Conservation (phyloP, 148 eudicot genomes). For the Tetragonia tetragonoides region DNA sequence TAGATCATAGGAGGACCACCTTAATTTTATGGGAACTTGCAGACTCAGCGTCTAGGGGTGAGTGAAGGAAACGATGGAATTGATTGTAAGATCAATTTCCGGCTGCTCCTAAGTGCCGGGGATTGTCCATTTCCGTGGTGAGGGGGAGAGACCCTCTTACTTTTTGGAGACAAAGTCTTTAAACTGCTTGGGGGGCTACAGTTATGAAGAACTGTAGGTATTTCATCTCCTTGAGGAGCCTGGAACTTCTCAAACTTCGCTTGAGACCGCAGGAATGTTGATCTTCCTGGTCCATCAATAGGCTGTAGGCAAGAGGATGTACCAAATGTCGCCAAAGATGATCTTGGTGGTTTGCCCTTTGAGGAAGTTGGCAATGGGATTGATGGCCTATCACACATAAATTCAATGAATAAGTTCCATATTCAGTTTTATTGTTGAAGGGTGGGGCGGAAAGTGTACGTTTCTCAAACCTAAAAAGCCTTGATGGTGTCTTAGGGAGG, state of each 20-base stretch:
- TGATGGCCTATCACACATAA: constrained; percentile 38
- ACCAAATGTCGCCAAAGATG: constrained; percentile 39
- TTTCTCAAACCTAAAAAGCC: constrained; percentile 42
- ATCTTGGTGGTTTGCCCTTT: constrained; percentile 67
- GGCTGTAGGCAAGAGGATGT: constrained; percentile 38
- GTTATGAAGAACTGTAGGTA: constrained; percentile 63
- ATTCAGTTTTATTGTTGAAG: not conserved
- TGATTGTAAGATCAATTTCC: constrained; percentile 78
- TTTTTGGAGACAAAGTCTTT: constrained; percentile 67
- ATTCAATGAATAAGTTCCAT: not conserved
- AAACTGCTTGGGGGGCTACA: constrained; percentile 51
- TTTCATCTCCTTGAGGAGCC: constrained; percentile 47
- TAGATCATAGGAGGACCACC: not conserved
- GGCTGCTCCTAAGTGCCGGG: constrained; percentile 56
- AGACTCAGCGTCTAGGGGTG: constrained; percentile 50
- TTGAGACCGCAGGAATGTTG: constrained; percentile 40
- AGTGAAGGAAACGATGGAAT: constrained; percentile 88
- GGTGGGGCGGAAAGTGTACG: not conserved
- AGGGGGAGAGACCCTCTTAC: constrained; percentile 84
- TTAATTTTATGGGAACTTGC: not conserved
- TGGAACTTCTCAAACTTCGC: constrained; percentile 42
- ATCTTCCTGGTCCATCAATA: constrained; percentile 38
- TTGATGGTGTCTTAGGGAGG: constrained; percentile 65
- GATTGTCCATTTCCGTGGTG: constrained; percentile 44
- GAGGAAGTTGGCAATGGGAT: constrained; percentile 51